Base-by-base conservation (phyloP, 2,329 filamentous ascomycete genomes). In the Pseudogymnoascus sp. region DNA sequence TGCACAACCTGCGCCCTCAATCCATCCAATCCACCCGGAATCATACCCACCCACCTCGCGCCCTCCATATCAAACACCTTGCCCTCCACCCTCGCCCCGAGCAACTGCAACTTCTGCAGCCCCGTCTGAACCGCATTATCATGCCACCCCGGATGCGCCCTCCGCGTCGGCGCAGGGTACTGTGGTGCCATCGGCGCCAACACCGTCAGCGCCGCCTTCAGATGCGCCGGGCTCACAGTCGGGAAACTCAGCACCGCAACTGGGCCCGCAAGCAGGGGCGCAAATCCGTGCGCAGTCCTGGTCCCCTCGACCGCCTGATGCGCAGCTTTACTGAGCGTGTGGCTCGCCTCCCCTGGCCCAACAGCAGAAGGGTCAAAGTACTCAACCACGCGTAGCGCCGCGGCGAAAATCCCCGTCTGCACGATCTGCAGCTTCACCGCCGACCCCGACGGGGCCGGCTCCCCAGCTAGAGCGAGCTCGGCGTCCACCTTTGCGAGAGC, bases 61-160 rank as follows among this genome's bases (percentile, higher is more conserved):
- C 71, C 72, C 6, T 76, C 74, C 10, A 72, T 64, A 66, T 72
- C 72, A 42, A 78, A 69, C 1, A 77, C 69, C 65, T 73, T 88
- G 66, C 90, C 90, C 72, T 99, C 95, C 31, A 97, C 84, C 61
- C 95, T 82, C 13, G 93, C 93, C 62, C 92, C 95, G 13, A 99
- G 78, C 35, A 99, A 77, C 74, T 96, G 81, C 67, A 99, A 77
- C 78, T 99, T 99, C 71, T 91, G 86, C 69, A 99, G 74, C 6
- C 90, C 95, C 67, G 79, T 84, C 76, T 97, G 93, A 62, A 93
- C 90, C 1, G 81, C 75, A 0, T 85, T 81, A 63, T 97, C 93
- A 74, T 96, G 83, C 76, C 92, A 96, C 11, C 87, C 86, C 0
- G 93, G 92, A 70, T 83, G 91, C 70, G 85, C 87, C 74, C 83